Base-by-base conservation (phyloP, 1,284 basidiomycete species). In the Hymenochaete sp. region DNA sequence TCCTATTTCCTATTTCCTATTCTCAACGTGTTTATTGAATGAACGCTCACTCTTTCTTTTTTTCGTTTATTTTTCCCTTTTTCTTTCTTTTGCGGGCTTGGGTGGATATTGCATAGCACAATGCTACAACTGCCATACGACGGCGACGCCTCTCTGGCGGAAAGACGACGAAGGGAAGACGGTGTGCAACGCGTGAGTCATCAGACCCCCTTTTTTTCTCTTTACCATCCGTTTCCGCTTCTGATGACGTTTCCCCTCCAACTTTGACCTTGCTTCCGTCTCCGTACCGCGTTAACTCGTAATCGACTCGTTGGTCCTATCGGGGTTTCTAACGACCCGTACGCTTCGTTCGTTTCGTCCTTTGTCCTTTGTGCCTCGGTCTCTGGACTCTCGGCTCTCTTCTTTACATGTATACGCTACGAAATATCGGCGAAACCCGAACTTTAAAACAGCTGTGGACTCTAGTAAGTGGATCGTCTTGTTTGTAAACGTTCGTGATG, bases 101-200 rank as follows among this genome's bases (percentile, higher is more conserved):
- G 52, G 56, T 50, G 26, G 21, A 53, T 57, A 56, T 57, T 53
- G 55, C 53, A 53, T 63, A 68, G 84, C 83, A 3, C 82, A 86
- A 67, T 92, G 88, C 66, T 87, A 84, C 64, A 92, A 91, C 58
- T 91, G 88, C 65, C 82, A 88, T 56, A 92, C 87, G 16, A 90
- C 84, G 3, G 85, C 87, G 18, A 91, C 88, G 3, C 89, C 88
- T n/a, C 73, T 91, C 28, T 92, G 88, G 87, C 72, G 89, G 53
- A 90, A 90, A 62, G 88, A 91, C 58, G 87, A 90, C 56, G 88
- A 91, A 60, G 89, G 89, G 46, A 89, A 89, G 69, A 90, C 88
- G 1, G 85, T 91, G 39, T 92, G 89, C 70, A 91, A 92, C 57
- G 89, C 87, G 72, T 91, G 65, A 62, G 79, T 75, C 35, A 22